phyloP scores from a whole-genome alignment of 2,329 filamentous ascomycete genomes.

The Hirsutella minnesotensis region DNA sequence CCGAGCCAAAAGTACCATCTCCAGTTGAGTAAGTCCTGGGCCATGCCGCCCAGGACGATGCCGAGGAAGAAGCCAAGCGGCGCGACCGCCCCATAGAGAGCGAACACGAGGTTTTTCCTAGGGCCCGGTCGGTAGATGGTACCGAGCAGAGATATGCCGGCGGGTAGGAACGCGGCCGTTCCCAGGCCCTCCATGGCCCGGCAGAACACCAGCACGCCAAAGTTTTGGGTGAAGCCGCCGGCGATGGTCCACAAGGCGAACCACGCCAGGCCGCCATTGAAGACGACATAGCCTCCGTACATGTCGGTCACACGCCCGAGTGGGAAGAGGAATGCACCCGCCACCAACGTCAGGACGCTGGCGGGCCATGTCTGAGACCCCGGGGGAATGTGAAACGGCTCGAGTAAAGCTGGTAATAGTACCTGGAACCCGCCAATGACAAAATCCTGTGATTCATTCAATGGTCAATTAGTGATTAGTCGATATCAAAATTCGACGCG shows the following conservation, averaged over 20 bases:
- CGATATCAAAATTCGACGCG: too few species aligned
- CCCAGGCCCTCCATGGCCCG: slow-evolving; percentile 59
- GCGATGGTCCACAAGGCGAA: slow-evolving; percentile 52
- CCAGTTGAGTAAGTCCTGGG: slow-evolving; percentile 48
- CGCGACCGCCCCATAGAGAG: slow-evolving; percentile 43
- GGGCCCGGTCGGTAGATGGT: slow-evolving; percentile 55
- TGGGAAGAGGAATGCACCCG: slow-evolving; percentile 46
- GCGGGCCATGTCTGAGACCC: slow-evolving; percentile 51
- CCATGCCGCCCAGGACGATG: slow-evolving; percentile 52
- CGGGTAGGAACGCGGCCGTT: slow-evolving; percentile 55
- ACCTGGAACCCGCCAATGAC: slow-evolving; percentile 64
- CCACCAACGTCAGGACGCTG: slow-evolving; percentile 44
- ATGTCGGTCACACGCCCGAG: slow-evolving; percentile 46
- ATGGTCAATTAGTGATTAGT: background rate
- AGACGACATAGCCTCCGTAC: slow-evolving; percentile 46
- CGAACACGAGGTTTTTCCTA: slow-evolving; percentile 53
- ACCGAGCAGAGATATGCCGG: slow-evolving; percentile 54
- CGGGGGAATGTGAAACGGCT: slow-evolving; percentile 49
- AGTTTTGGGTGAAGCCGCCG: slow-evolving; percentile 50
- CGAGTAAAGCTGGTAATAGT: slow-evolving; percentile 52
- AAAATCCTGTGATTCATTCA: slow-evolving; percentile 40
- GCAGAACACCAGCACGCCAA: slow-evolving; percentile 55
- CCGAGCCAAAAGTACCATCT: slow-evolving; percentile 60
- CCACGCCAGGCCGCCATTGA: slow-evolving; percentile 45
- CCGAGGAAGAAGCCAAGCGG: slow-evolving; percentile 47